Evolutionary conservation across 768 basidiomycete genomes (phyloP).

Genomic region (Mycena capillaripes): DNA sequence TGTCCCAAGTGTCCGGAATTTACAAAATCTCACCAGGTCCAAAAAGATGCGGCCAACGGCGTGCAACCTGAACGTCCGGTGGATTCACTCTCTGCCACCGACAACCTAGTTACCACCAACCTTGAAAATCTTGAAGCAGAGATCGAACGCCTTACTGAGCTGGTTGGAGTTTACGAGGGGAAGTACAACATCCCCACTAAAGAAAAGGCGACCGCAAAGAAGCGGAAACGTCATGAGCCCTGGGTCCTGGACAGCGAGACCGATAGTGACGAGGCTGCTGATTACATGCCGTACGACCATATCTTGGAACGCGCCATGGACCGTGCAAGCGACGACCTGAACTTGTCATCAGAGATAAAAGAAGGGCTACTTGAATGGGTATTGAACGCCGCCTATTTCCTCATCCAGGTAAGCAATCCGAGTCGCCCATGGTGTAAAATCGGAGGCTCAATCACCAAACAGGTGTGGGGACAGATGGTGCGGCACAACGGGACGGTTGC

Average conservation of each 20-base stretch:
- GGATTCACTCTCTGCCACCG: neutral
- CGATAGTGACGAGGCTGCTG: neutral
- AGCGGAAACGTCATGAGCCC: neutral
- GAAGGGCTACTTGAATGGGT: neutral
- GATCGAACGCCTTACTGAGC: neutral
- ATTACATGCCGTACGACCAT: neutral
- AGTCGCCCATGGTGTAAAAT: neutral
- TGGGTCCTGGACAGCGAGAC: neutral
- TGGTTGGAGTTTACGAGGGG: neutral
- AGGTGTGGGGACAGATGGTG: conserved; percentile 28
- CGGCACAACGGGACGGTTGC: conserved; percentile 22
- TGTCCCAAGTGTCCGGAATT: neutral
- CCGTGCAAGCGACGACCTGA: neutral
- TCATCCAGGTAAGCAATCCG: conserved; percentile 17
- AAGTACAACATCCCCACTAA: neutral
- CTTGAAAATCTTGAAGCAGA: neutral
- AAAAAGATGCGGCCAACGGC: neutral
- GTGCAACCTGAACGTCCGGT: neutral
- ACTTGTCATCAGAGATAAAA: neutral
- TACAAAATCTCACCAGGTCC: conserved; percentile 1
- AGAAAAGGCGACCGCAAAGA: neutral
- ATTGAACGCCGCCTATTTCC: conserved; percentile 10
- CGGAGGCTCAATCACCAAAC: neutral
- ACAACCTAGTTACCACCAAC: neutral
- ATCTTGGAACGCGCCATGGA: neutral